A percentile compares a stretch with the other conserved stretches of the same genome.
These are phyloP conservation scores for Aegilops speltoides DNA, from an alignment of 176 grass and related monocot genomes.

Conservation along the genomic window DNA sequence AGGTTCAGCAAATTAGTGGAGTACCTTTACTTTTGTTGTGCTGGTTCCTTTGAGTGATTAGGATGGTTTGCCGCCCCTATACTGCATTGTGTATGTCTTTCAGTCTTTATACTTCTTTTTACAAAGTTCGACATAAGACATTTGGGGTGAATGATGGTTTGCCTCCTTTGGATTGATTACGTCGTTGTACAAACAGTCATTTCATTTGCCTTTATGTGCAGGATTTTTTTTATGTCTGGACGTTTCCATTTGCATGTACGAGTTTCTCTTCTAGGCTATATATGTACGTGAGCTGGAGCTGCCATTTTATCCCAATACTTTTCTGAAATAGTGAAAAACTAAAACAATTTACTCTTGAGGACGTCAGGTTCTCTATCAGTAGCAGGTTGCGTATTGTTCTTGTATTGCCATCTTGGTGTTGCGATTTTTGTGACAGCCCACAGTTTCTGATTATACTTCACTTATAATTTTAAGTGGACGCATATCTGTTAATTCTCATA, in stretches of 20 bases:
- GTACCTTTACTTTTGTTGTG: neutral
- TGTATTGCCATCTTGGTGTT: neutral
- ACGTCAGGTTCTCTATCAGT: neutral
- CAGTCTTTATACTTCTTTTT: neutral
- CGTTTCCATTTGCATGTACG: neutral
- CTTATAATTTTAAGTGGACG: neutral
- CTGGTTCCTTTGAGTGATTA: neutral
- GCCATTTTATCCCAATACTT: neutral
- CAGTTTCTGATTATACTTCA: neutral
- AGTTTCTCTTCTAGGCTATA: neutral
- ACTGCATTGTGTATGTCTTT: neutral
- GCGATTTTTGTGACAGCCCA: neutral
- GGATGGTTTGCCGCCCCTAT: neutral
- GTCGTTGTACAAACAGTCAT: conserved; percentile 2
- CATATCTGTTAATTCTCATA: neutral
- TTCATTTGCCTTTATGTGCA: conserved; percentile 8
- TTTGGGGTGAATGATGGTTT: neutral
- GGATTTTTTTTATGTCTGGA: neutral
- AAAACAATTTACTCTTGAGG: conserved; percentile 1
- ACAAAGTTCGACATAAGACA: neutral
- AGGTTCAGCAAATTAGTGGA: neutral
- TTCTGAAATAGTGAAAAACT: neutral
- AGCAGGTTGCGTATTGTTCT: neutral
- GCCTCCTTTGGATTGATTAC: neutral
- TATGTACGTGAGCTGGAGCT: conserved; percentile 10